Evolutionary conservation across 2,329 filamentous ascomycete genomes (phyloP), one percentile per base, ranked within the genome.

Genomic region (Phialophora expanda): DNA sequence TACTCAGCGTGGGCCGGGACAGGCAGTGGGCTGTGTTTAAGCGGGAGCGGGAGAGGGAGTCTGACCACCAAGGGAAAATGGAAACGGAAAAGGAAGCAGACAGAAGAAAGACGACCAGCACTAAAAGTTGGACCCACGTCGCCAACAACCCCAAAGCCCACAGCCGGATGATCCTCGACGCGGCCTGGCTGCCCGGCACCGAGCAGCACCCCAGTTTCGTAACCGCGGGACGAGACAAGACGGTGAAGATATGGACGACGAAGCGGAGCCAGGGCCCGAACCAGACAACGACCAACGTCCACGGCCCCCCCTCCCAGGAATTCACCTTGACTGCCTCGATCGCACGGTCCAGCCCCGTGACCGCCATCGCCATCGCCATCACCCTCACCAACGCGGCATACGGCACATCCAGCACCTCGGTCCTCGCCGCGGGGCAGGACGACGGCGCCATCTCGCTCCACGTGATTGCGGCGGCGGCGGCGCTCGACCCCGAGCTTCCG

Each of bases 1-100:
- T 99, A 17, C 83, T 99, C 1, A 97, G 92, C 68, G 94, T 97
- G 1, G 94, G 95, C 1, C 84, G 95, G 66, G 95, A 99, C 77
- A 84, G 95, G 12, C 92, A 96, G 77, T 99, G 94, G 93, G 89
- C 88, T 0, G 82, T 98, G 0, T 99, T 94, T 76, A 80, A 86
- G 72, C 83, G 87, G 38, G 38, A 3, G 24, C 2, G 24, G 24
- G 24, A 12, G 32, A 34, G 0, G 8, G 32, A 41, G 12, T 14
- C 4, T 41, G 34, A 6, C 46, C 9, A 9, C 32, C 3, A 12
- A 4, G 32, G 2, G 32, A 9, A 12, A 34, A 9, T 2, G 30
- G 3, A 2, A 24, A 24, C 24, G 24, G 24, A 24, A 24, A 34
- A 34, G 9, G 34, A 41, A 41, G 34, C 34, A 41, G 14, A 24